Percentiles rank a stretch among this genome's conserved stretches.
phyloP scores from a whole-genome alignment of 192 early-diverging fungal genomes.

The Linnemannia schmuckeri region DNA sequence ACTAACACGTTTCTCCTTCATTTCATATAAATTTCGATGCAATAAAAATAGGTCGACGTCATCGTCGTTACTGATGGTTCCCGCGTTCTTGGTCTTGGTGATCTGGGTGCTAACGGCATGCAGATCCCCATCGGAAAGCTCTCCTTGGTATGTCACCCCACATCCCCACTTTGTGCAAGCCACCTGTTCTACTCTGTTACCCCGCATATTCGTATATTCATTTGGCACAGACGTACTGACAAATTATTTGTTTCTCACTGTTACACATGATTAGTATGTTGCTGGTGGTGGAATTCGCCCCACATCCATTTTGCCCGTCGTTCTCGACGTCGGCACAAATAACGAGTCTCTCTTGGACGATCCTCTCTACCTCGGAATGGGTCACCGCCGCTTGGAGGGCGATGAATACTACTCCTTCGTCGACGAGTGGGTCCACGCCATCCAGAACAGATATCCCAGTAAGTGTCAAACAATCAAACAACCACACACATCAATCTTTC shows the following conservation, averaged over 20 bases:
- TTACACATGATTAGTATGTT: slow-evolving; percentile 77
- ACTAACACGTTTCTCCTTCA: slow-evolving; percentile 4
- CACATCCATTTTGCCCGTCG: slow-evolving; percentile 87
- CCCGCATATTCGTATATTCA: neutral
- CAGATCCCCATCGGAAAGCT: slow-evolving; percentile 97
- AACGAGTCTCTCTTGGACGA: slow-evolving; percentile 84
- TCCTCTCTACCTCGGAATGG: slow-evolving; percentile 89
- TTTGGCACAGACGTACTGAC: neutral
- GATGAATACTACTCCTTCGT: slow-evolving; percentile 68
- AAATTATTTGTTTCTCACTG: neutral
- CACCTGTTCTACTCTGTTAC: neutral
- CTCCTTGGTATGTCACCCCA: slow-evolving; percentile 32
- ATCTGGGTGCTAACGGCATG: slow-evolving; percentile 95
- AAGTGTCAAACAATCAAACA: slow-evolving; percentile 20
- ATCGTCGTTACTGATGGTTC: slow-evolving; percentile 96
- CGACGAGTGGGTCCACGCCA: slow-evolving; percentile 67
- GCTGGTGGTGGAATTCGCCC: slow-evolving; percentile 91
- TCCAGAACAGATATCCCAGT: slow-evolving; percentile 68
- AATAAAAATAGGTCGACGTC: slow-evolving; percentile 41
- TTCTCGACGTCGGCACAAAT: slow-evolving; percentile 93
- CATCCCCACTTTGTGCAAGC: no score
- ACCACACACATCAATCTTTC: neutral
- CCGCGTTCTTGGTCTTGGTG: slow-evolving; percentile 94
- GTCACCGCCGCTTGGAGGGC: slow-evolving; percentile 73
- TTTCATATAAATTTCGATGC: slow-evolving; percentile 9